Conservation (phyloP, 306 rosid genomes). For the Trifolium repens region DNA sequence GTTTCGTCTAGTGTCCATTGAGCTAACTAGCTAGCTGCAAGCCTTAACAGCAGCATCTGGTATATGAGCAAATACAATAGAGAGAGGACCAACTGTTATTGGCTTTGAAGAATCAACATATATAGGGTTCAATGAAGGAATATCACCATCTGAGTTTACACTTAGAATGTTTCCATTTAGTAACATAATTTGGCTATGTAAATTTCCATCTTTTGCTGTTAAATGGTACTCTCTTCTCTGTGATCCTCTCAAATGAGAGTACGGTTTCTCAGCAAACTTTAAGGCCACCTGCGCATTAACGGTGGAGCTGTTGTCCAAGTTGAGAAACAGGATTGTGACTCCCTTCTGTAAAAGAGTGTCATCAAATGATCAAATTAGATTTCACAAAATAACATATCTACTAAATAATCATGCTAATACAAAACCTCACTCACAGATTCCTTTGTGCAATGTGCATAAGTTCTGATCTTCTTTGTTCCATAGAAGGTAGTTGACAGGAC, state of each 20-base stretch:
- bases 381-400: background rate
- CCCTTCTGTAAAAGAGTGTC: constrained; percentile 65
- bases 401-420: constrained; percentile 10
- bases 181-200: constrained; percentile 79
- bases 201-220: constrained; percentile 61
- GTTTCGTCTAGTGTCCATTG: constrained; percentile 31
- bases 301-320: constrained; percentile 60
- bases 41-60: constrained; percentile 66
- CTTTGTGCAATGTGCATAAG: constrained; percentile 92
- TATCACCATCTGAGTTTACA: constrained; percentile 69
- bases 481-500: constrained; percentile 66
- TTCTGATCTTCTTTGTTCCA: constrained; percentile 69
- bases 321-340: constrained; percentile 72
- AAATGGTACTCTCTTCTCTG: constrained; percentile 84
- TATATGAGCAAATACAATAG: constrained; percentile 84
- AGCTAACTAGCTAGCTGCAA: constrained; percentile 50
- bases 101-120: constrained; percentile 62
- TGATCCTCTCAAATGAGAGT: constrained; percentile 19
- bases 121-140: constrained; percentile 74
- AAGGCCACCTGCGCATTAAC: constrained; percentile 48
- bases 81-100: constrained; percentile 66
- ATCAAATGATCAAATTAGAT: constrained; percentile 34
- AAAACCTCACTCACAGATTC: constrained; percentile 64
- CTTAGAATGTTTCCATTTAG: constrained; percentile 73
- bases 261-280: constrained; percentile 41